A percentile compares a stretch with the other conserved stretches of the same genome.
Evolutionary conservation across 2,329 filamentous ascomycete species (phyloP).

Genomic region (Akanthomyces uredinophilus): DNA sequence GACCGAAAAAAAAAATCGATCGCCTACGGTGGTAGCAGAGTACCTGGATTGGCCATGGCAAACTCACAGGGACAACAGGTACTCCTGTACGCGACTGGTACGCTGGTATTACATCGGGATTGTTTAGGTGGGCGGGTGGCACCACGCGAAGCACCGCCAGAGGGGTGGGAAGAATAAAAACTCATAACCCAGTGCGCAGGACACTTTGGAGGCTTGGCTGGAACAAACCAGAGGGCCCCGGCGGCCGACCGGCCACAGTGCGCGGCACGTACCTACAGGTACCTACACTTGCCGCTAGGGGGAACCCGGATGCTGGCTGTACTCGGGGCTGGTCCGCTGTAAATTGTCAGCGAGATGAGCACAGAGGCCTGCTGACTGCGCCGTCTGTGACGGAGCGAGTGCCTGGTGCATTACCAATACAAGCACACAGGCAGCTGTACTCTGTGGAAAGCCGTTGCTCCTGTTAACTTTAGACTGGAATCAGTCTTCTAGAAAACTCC

Average conservation of each 20-base stretch:
- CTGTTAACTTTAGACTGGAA: no score
- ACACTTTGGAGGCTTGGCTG: slow-evolving; percentile 1
- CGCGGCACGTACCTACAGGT: background rate
- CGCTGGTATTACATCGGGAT: background rate
- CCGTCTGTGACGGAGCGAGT: background rate
- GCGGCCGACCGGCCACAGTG: background rate
- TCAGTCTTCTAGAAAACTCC: no score
- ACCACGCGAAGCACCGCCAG: background rate
- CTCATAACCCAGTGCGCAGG: background rate
- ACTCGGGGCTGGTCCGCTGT: background rate
- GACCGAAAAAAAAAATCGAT: background rate
- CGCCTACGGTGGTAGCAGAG: background rate
- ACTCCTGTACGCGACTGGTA: background rate
- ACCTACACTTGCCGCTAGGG: background rate
- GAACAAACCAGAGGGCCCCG: background rate
- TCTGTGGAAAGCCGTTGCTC: no score
- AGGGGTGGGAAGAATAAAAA: background rate
- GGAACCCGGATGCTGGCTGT: background rate
- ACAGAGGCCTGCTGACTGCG: background rate
- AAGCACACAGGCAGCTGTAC: no score
- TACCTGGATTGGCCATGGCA: background rate
- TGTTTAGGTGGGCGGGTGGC: background rate
- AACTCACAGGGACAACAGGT: background rate
- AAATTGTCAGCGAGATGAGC: background rate
- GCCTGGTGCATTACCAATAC: background rate